Base-by-base conservation (phyloP, 179 eudicot genomes). In the Vitellaria paradoxa region DNA sequence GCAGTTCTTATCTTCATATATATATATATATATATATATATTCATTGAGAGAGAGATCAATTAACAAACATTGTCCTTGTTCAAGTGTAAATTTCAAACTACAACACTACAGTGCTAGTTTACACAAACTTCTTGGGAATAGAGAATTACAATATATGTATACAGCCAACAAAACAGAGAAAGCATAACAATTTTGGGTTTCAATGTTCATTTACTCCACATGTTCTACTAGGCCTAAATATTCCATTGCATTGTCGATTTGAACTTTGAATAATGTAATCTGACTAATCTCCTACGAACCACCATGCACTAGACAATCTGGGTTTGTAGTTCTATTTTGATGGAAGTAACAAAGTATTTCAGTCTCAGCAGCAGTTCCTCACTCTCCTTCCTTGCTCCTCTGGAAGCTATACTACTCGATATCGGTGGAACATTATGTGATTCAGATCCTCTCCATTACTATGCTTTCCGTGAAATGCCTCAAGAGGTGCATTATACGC, bases 391-490 rank as follows among this genome's bases (percentile, higher is more conserved):
- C 57, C 85, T 87, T 71, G 92, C 89, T 89, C 98, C 98, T 45
- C 18, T 94, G 37, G 97, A 92, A 76, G 97, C 98, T 24, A 79
- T 94, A 45, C 84, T 94, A 61, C 92, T 94, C 26, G 98, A 92
- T 77, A 85, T 92, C 13, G 98, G 92, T 78, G 98, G 98, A 60
- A 94, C 97, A 55, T 78, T 94, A 13, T 89, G 92, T 74, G 97
- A 94, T 84, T 84, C 98, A 52, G 97, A 94, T 86, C 98, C 98
- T 73, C 78, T 94, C 61, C 98, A 94, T 76, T 81, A 84, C 64
- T 18, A 60, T 20, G 97, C 97, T 30, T 94, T 94, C 82, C 89
- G 91, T 10, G 96, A 91, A 78, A 88, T 92, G 97, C 98, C 92
- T 79, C 86, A 80, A 79, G 94, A 92, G 92, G 98, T 94, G 77